phyloP scores from a whole-genome alignment of 129 eudicot species.

The Dittrichia graveolens region DNA sequence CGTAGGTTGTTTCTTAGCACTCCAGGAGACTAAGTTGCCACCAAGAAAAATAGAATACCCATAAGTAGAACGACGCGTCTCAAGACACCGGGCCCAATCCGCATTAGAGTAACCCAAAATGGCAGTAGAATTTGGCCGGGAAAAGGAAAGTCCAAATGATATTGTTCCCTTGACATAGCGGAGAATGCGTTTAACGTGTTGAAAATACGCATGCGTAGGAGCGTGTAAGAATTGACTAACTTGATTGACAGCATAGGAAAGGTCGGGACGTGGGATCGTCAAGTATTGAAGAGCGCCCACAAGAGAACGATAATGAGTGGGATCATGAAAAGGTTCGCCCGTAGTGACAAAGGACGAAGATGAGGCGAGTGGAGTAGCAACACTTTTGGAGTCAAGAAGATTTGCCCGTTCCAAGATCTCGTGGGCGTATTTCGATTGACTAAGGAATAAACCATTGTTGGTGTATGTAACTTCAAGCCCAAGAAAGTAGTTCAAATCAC shows the following conservation, averaged over 20 bases:
- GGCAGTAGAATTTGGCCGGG: not conserved
- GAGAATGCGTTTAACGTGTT: not conserved
- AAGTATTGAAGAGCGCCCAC: not conserved
- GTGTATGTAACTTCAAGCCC: not conserved
- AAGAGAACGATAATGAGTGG: not conserved
- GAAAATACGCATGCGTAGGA: not conserved
- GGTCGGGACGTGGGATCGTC: not conserved
- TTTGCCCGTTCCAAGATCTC: not conserved
- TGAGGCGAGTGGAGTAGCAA: no score
- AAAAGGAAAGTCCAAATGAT: not conserved
- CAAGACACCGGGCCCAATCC: not conserved
- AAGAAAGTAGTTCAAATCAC: not conserved
- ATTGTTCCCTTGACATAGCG: not conserved
- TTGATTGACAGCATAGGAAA: not conserved
- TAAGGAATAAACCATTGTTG: not conserved
- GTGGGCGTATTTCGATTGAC: not conserved
- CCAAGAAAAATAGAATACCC: not conserved
- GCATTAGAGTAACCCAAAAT: not conserved
- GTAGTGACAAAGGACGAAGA: no score
- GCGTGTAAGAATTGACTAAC: not conserved
- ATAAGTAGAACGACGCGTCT: not conserved
- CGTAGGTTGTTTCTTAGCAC: no score
- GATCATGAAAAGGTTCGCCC: not conserved
- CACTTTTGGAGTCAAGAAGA: no score
- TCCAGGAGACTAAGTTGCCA: no score